Base-by-base conservation (phyloP, 1,139 yeast species). In the Arxiozyma telluris region DNA sequence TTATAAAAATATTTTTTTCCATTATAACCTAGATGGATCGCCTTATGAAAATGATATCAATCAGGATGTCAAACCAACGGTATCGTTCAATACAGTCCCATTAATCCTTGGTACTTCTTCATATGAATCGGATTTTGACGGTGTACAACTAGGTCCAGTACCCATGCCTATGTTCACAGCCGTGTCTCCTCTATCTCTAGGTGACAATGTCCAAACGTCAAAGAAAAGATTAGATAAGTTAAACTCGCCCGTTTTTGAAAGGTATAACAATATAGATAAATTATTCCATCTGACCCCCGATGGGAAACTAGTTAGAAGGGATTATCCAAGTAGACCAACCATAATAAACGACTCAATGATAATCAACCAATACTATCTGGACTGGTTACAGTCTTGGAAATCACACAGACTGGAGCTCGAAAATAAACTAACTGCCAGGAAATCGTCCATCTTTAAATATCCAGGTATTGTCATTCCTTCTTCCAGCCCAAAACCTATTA, bases 81-180 rank as follows among this genome's bases (percentile, higher is more conserved):
- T 68, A 7, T 68, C 71, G 0, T 68, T 68, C 53, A 62, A 68
- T 50, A 68, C 72, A 1, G 71, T 68, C 1, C 72, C 72, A 2
- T 53, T 56, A 21, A 54, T 57, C 23, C 54, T 53, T 44, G 67
- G 61, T 17, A 53, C 53, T 25, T 59, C 63, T 11, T 50, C 51
- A 15, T 56, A 58, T 22, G 62, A 59, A 3, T 58, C 60, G 25
- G 48, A 46, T 30, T 60, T 61, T 51, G 55, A 59, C 12, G 64
- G 65, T 2, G 15, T 51, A 17, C 20, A 47, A 18, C 12, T 51
- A n/a, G 11, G 11, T 5, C 39, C 39, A 12, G 4, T 34, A 12
- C 4, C 23, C 41, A 30, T 18, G 12, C n/a, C 20, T 15, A 23
- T 6, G 6, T 6, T 6, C 4, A 6, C 6, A 23, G 4, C 25